These are phyloP conservation scores for Phytophthora sp. DNA, from an alignment of 352 stramenopile species.

Conservation along the genomic window DNA sequence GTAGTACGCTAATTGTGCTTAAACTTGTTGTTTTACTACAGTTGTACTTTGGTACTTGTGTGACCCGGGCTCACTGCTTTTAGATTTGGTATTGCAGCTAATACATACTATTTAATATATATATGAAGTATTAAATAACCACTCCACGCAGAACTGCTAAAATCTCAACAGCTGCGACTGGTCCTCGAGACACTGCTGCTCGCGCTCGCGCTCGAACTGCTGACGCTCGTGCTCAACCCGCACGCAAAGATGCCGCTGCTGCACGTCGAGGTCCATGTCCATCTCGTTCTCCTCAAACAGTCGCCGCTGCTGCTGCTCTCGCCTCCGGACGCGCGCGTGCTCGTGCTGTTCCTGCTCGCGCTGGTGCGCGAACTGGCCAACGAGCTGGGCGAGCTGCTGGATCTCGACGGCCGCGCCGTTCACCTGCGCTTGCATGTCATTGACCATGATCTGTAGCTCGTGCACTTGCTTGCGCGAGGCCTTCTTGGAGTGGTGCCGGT, in stretches of 20 bases:
- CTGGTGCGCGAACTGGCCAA: slow-evolving; percentile 29
- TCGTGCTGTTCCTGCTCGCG: slow-evolving; percentile 23
- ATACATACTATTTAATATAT: too few relatives aligned
- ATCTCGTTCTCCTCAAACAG: slow-evolving; percentile 28
- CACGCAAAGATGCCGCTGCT: slow-evolving; percentile 19
- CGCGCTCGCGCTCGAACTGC: slow-evolving; percentile 25
- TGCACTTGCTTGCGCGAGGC: slow-evolving; percentile 40
- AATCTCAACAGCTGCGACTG: not conserved
- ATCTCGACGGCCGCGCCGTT: slow-evolving; percentile 32
- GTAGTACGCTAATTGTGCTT: too few relatives aligned
- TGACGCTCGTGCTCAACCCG: slow-evolving; percentile 27
- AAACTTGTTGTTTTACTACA: too few relatives aligned
- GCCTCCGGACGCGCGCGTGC: slow-evolving; percentile 13
- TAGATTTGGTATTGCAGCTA: too few relatives aligned
- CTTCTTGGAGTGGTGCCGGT: slow-evolving; percentile 33
- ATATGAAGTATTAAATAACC: too few relatives aligned
- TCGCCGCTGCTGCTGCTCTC: slow-evolving; percentile 6
- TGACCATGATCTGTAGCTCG: slow-evolving; percentile 38
- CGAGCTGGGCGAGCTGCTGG: slow-evolving; percentile 39
- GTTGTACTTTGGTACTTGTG: too few relatives aligned
- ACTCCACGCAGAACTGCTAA: not conserved
- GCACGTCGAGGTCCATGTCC: slow-evolving; percentile 24
- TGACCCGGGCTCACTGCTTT: too few relatives aligned
- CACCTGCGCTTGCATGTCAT: slow-evolving; percentile 40
- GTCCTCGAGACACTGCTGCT: slow-evolving; percentile 3